A percentile compares a stretch with the other conserved stretches of the same genome.
These are phyloP conservation scores for Penicillium oxalicum DNA, from an alignment of 2,329 filamentous ascomycete species.

Conservation along the genomic window DNA sequence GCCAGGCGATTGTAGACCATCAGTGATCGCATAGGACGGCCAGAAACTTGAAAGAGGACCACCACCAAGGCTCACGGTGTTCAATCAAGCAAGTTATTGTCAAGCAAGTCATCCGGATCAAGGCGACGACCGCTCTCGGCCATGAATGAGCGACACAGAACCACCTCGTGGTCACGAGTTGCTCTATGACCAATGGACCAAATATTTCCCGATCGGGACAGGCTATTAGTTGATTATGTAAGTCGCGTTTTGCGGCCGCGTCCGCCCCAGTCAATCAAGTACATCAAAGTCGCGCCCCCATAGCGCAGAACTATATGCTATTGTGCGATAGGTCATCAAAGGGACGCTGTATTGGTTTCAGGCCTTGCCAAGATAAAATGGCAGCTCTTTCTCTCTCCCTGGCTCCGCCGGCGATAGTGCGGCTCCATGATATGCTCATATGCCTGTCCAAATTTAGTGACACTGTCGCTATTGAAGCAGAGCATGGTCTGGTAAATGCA, in stretches of 20 bases:
- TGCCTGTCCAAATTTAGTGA: conserved; percentile 61
- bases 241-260: background rate
- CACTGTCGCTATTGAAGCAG: conserved; percentile 56
- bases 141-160: too few relatives aligned
- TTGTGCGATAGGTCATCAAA: too few relatives aligned
- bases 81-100: too few relatives aligned
- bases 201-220: background rate
- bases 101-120: too few relatives aligned
- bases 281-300: background rate
- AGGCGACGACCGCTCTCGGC: too few relatives aligned
- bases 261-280: background rate
- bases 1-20: background rate
- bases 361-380: conserved; percentile 18
- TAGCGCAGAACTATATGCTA: background rate
- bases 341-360: too few relatives aligned
- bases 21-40: background rate
- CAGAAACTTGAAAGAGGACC: background rate
- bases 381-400: conserved; percentile 48
- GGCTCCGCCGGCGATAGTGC: conserved; percentile 49
- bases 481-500: conserved; percentile 48
- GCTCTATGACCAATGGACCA: background rate
- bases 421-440: conserved; percentile 53
- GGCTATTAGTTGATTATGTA: background rate
- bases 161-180: too few relatives aligned
- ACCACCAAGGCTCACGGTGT: too few relatives aligned